Conservation (phyloP, 768 basidiomycete species). For the Kwoniella shandongensis region DNA sequence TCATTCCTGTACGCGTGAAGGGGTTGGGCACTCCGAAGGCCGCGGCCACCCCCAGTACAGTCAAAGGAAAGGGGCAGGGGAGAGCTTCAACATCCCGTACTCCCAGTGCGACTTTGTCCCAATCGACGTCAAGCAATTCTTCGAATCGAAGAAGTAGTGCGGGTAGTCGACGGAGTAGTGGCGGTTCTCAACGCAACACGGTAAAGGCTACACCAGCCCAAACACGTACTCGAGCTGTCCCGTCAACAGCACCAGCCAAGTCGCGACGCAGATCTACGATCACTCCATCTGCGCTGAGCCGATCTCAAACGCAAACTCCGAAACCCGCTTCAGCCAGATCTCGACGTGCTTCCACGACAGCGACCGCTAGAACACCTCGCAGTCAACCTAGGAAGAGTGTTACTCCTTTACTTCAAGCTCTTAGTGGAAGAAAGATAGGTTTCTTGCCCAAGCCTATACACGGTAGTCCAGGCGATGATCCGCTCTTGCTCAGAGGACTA, state of each 20-base stretch:
- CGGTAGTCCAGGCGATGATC: constrained; percentile 29
- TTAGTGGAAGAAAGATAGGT: constrained; percentile 20
- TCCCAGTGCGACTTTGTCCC: constrained; percentile 1
- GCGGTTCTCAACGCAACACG: background rate
- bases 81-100: constrained; percentile 4
- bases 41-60: constrained; percentile 3
- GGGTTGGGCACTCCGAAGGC: constrained; percentile 1
- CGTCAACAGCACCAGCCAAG: constrained; percentile 9
- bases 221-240: background rate
- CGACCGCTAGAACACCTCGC: constrained; percentile 6
- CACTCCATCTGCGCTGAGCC: background rate
- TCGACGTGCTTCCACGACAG: constrained; percentile 8
- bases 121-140: background rate
- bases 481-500: constrained; percentile 15
- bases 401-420: constrained; percentile 13
- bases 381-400: constrained; percentile 3
- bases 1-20: background rate
- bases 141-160: background rate
- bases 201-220: background rate
- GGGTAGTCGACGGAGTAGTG: background rate
- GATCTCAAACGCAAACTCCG: constrained; percentile 1
- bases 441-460: constrained; percentile 17
- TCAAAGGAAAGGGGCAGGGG: constrained; percentile 6
- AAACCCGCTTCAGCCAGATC: constrained; percentile 1
- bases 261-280: constrained; percentile 4